Evolutionary conservation across 2,329 filamentous ascomycete genomes (phyloP).

Genomic region (Penicillium paneum): DNA sequence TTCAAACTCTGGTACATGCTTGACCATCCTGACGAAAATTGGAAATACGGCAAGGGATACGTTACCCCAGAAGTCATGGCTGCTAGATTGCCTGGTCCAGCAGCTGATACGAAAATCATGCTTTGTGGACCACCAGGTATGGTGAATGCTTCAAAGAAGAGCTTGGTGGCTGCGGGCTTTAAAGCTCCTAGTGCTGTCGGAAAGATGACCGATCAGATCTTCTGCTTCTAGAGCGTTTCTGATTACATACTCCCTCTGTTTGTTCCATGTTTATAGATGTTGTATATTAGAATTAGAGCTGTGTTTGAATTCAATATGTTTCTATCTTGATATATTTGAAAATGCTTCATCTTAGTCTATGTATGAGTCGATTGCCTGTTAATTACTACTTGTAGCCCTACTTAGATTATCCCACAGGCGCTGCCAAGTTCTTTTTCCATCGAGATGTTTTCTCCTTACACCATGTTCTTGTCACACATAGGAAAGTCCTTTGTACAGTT

Average conservation of each 20-base stretch:
- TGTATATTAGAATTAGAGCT: background rate
- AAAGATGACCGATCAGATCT: constrained; percentile 13
- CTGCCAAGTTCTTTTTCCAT: background rate
- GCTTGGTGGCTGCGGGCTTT: constrained; percentile 9
- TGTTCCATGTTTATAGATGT: background rate
- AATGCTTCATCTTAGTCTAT: no score
- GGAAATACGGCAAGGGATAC: constrained; percentile 48
- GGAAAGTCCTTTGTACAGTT: background rate
- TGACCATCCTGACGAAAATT: constrained; percentile 44
- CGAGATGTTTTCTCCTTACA: background rate
- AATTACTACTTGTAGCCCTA: no score
- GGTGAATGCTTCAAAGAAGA: constrained; percentile 15
- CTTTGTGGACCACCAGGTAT: constrained; percentile 16
- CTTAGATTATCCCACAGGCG: no score
- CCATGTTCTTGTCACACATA: background rate
- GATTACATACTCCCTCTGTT: background rate
- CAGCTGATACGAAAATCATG: constrained; percentile 12
- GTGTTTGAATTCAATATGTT: background rate
- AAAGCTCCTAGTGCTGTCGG: constrained; percentile 9
- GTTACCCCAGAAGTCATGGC: constrained; percentile 26
- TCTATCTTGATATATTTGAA: background rate
- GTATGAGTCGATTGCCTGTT: no score
- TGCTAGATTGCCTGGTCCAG: constrained; percentile 1
- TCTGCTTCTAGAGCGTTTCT: constrained; percentile 8
- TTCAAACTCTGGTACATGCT: constrained; percentile 50